Evolutionary conservation across 2,329 filamentous ascomycete species (phyloP).

Genomic region (Talaromyces amestolkiae): DNA sequence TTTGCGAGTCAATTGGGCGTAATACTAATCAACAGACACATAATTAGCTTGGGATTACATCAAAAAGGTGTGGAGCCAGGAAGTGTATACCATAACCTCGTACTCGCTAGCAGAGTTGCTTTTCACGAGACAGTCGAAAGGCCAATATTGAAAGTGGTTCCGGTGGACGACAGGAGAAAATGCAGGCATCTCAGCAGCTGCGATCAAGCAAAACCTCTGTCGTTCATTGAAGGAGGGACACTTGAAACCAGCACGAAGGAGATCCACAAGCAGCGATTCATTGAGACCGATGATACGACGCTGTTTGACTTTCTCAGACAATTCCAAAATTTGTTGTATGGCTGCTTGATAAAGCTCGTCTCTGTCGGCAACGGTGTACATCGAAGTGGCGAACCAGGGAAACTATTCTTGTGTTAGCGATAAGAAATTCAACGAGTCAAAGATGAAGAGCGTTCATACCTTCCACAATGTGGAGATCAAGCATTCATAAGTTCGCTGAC

Average conservation of each 20-base stretch:
- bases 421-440: not conserved
- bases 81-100: constrained; percentile 28
- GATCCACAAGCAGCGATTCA: constrained; percentile 37
- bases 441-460: constrained; percentile 28
- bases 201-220: constrained; percentile 39
- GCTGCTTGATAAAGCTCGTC: constrained; percentile 45
- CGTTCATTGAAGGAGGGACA: constrained; percentile 47
- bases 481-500: constrained; percentile 54
- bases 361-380: constrained; percentile 50
- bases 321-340: constrained; percentile 62
- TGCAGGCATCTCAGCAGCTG: constrained; percentile 27
- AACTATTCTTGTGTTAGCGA: constrained; percentile 37
- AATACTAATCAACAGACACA: constrained; percentile 24
- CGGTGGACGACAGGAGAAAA: constrained; percentile 25
- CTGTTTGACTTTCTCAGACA: constrained; percentile 62
- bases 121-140: constrained; percentile 39
- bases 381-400: constrained; percentile 48
- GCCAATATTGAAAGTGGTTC: constrained; percentile 35
- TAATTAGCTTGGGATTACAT: not conserved
- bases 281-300: constrained; percentile 39
- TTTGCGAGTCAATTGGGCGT: constrained; percentile 27
- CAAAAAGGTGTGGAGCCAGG: not conserved
- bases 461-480: constrained; percentile 54
- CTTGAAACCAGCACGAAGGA: constrained; percentile 41
- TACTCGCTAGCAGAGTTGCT: constrained; percentile 25